These are phyloP conservation scores for Carallia pectinifolia DNA, from an alignment of 345 rosid genomes.

Conservation along the genomic window DNA sequence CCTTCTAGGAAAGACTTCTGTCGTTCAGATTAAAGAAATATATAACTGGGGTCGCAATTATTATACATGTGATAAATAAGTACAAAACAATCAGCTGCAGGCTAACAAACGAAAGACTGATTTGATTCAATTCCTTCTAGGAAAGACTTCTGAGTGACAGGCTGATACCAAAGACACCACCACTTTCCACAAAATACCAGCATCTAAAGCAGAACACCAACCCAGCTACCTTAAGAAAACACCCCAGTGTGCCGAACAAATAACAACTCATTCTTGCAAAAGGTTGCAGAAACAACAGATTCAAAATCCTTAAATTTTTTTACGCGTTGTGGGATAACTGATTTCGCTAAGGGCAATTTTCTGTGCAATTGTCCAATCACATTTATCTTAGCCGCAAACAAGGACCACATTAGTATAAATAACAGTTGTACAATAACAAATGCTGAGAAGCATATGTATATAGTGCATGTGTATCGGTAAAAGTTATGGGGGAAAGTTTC, in stretches of 20 bases:
- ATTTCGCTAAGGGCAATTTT: background rate
- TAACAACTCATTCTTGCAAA: background rate
- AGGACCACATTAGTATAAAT: background rate
- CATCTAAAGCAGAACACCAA: background rate
- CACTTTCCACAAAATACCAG: background rate
- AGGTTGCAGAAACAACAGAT: background rate
- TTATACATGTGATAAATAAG: too few relatives aligned
- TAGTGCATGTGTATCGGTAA: too few relatives aligned
- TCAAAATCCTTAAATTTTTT: background rate
- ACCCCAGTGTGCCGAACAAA: background rate
- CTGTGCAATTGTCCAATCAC: background rate
- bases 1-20: too few relatives aligned
- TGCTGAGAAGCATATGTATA: too few relatives aligned
- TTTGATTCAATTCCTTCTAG: too few relatives aligned
- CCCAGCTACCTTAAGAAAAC: background rate
- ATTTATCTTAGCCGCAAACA: background rate
- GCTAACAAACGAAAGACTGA: background rate
- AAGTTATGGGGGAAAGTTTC: too few relatives aligned
- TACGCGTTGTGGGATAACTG: background rate
- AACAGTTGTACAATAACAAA: too few relatives aligned
- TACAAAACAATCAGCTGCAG: background rate
- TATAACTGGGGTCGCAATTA: too few relatives aligned
- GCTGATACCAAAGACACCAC: background rate
- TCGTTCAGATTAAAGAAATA: too few relatives aligned
- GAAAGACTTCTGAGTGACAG: too few relatives aligned